A percentile compares a stretch with the other conserved stretches of the same genome.
Conservation (phyloP, 2,329 filamentous ascomycete genomes). For the Pestalotiopsis sp. region DNA sequence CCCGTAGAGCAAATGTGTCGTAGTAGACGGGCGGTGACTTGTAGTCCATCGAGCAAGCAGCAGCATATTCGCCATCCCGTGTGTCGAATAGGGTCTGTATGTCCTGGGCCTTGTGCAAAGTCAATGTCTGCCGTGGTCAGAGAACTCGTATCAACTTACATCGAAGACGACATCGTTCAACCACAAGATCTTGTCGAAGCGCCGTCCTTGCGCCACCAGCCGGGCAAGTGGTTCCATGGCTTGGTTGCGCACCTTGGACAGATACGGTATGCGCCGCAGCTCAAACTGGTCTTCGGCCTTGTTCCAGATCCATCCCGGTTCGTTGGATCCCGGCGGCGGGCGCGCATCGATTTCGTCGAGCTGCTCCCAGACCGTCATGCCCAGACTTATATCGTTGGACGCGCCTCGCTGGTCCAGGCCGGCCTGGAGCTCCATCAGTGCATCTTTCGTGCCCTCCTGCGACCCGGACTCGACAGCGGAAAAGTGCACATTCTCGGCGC, state of each 20-base stretch:
- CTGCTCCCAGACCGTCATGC: constrained; percentile 54
- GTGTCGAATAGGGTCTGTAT: constrained; percentile 55
- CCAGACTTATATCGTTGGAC: constrained; percentile 55
- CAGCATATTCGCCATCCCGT: constrained; percentile 54
- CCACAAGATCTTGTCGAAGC: constrained; percentile 59
- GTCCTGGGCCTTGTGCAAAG: constrained; percentile 38
- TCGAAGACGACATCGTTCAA: constrained; percentile 63
- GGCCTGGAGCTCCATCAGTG: constrained; percentile 55
- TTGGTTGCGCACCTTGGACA: constrained; percentile 63
- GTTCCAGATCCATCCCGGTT: constrained; percentile 62
- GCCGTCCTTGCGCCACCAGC: constrained; percentile 45
- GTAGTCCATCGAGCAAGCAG: constrained; percentile 63
- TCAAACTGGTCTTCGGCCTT: constrained; percentile 51
- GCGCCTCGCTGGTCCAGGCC: constrained; percentile 52
- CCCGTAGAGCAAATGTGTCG: constrained; percentile 62
- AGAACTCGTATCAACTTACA: constrained; percentile 30
- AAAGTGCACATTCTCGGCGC: constrained; percentile 63
- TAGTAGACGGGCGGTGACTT: constrained; percentile 53
- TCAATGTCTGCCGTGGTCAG: neutral
- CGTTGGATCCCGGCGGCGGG: constrained; percentile 32
- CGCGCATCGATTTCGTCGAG: constrained; percentile 51
- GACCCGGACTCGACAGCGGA: constrained; percentile 68
- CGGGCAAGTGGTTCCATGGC: constrained; percentile 59
- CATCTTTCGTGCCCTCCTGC: constrained; percentile 65
- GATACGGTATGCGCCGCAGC: constrained; percentile 66